phyloP scores from a whole-genome alignment of 176 grass and related monocot species.

The Phoenix dactylifera region DNA sequence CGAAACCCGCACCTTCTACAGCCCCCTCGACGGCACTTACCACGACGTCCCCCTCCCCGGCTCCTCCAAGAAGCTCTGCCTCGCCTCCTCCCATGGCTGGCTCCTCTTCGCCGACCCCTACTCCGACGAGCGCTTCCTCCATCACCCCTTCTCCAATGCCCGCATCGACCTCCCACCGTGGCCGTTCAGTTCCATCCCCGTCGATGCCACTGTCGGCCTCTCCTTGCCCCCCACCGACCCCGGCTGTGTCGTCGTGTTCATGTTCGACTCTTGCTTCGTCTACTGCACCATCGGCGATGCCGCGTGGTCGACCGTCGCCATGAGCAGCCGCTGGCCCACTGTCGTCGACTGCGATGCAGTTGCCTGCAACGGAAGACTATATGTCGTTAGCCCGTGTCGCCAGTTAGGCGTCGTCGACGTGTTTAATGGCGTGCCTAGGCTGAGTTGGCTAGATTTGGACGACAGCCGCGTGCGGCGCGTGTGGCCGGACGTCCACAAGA shows the following conservation, averaged over 20 bases:
- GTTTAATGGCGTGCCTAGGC: too few relatives aligned
- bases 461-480: too few relatives aligned
- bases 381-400: too few relatives aligned
- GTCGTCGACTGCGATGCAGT: too few relatives aligned
- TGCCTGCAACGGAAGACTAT: too few relatives aligned
- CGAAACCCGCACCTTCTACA: background rate
- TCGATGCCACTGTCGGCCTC: background rate
- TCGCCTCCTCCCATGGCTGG: conserved; percentile 2
- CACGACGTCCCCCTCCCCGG: background rate
- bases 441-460: too few relatives aligned
- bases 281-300: background rate
- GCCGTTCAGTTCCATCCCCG: background rate
- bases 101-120: background rate
- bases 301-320: background rate
- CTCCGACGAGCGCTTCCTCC: background rate
- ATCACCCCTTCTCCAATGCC: background rate
- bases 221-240: background rate
- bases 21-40: background rate
- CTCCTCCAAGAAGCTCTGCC: background rate
- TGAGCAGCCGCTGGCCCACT: too few relatives aligned
- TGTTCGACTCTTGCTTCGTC: background rate
- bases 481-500: too few relatives aligned
- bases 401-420: too few relatives aligned
- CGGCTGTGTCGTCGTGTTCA: background rate
- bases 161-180: background rate